Percentiles rank a stretch among this genome's conserved stretches.
phyloP scores from a whole-genome alignment of 495 filamentous ascomycete species.

The Neurospora sp. region DNA sequence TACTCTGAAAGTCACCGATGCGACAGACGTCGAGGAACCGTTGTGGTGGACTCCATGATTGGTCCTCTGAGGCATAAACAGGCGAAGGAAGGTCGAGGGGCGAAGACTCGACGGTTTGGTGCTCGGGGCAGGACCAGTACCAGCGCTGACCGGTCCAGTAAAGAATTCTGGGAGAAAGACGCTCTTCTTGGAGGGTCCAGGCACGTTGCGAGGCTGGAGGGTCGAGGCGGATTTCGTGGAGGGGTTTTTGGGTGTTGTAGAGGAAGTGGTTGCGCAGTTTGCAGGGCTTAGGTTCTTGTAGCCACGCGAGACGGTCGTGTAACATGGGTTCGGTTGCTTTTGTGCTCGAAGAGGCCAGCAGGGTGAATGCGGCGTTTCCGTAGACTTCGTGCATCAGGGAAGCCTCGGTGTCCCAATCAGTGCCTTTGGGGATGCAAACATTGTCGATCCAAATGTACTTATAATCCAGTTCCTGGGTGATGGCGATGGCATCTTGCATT shows the following conservation, averaged over 20 bases:
- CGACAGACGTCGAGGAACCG: slow-evolving; percentile 18
- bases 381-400: slow-evolving; percentile 24
- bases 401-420: slow-evolving; percentile 24
- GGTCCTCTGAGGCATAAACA: not conserved
- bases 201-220: slow-evolving; percentile 18
- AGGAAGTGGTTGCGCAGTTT: slow-evolving; percentile 19
- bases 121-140: slow-evolving; percentile 25
- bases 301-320: slow-evolving; percentile 15
- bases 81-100: not conserved
- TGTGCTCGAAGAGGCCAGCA: slow-evolving; percentile 19
- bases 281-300: slow-evolving; percentile 13
- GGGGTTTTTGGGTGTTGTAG: slow-evolving; percentile 9
- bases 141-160: slow-evolving; percentile 23
- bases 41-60: slow-evolving; percentile 15
- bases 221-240: slow-evolving; percentile 14
- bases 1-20: slow-evolving; percentile 12
- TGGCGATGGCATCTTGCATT: slow-evolving; percentile 20
- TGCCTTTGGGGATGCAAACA: slow-evolving; percentile 24
- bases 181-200: slow-evolving; percentile 26
- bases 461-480: slow-evolving; percentile 12
- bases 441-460: slow-evolving; percentile 24
- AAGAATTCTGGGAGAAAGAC: slow-evolving; percentile 21
- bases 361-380: slow-evolving; percentile 23
- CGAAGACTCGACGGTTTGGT: slow-evolving; percentile 12
- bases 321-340: slow-evolving; percentile 21